Conservation (phyloP, 208 protist genomes). For the Endotrypanum monterogeii region DNA sequence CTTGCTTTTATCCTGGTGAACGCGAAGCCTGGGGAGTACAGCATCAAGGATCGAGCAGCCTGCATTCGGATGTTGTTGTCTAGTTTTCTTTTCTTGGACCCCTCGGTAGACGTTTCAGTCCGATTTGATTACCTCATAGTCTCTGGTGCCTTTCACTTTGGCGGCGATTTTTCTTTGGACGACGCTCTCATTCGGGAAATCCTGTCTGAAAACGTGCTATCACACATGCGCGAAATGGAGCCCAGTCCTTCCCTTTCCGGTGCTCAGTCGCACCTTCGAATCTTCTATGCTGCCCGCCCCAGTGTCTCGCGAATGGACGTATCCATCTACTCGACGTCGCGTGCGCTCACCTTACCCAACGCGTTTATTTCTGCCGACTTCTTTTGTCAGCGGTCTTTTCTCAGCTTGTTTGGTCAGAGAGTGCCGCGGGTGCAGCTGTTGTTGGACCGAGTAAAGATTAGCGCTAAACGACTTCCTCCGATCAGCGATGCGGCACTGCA, state of each 20-base stretch:
- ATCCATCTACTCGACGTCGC: constrained; percentile 62
- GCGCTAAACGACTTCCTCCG: constrained; percentile 35
- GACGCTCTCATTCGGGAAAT: constrained; percentile 69
- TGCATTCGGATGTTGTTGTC: constrained; percentile 57
- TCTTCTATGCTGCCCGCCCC: constrained; percentile 54
- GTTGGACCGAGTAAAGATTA: constrained; percentile 41
- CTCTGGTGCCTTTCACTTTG: constrained; percentile 65
- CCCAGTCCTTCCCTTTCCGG: constrained; percentile 42
- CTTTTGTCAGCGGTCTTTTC: constrained; percentile 63
- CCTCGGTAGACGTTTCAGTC: constrained; percentile 48
- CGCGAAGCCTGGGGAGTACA: constrained; percentile 31
- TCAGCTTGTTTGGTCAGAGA: constrained; percentile 62
- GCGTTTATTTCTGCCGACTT: constrained; percentile 62
- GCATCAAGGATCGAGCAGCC: constrained; percentile 31
- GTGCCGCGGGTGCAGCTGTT: constrained; percentile 57
- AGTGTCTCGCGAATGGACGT: constrained; percentile 57
- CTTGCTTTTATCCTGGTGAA: constrained; percentile 61
- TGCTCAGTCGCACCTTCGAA: constrained; percentile 44
- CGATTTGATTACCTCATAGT: constrained; percentile 82
- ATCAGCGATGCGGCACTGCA: constrained; percentile 39
- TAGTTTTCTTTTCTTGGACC: constrained; percentile 57
- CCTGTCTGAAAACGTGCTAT: constrained; percentile 56
- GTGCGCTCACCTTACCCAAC: constrained; percentile 51
- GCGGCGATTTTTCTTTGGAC: constrained; percentile 42
- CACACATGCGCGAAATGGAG: constrained; percentile 59